Conservation (phyloP, 1,139 yeast genomes). For the Pichia inconspicua region DNA sequence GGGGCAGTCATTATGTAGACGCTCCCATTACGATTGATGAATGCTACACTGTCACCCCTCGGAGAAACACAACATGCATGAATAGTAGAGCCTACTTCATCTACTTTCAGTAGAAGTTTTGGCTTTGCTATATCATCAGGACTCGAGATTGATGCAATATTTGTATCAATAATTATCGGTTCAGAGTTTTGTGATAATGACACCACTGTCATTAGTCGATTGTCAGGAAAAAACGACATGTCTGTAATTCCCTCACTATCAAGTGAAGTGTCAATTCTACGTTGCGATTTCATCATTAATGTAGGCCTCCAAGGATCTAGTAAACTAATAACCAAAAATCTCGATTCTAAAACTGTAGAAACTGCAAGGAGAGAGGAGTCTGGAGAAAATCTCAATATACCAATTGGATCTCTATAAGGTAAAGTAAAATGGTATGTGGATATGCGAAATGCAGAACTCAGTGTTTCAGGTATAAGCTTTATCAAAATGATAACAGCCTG, state of each 20-base stretch:
- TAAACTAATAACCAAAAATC: constrained; percentile 72
- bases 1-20: constrained; percentile 67
- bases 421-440: constrained; percentile 49
- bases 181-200: constrained; percentile 54
- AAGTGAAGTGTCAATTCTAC: constrained; percentile 53
- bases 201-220: constrained; percentile 48
- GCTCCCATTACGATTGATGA: constrained; percentile 68
- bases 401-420: constrained; percentile 82
- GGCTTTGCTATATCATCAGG: constrained; percentile 45
- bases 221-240: constrained; percentile 61
- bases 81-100: constrained; percentile 75
- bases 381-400: constrained; percentile 60
- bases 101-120: constrained; percentile 47
- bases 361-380: constrained; percentile 67
- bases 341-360: constrained; percentile 75
- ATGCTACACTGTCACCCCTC: constrained; percentile 77
- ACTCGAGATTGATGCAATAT: constrained; percentile 35
- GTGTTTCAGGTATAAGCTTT: constrained; percentile 5
- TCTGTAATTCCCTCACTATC: constrained; percentile 88
- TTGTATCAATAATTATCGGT: constrained; percentile 54
- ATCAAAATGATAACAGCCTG: constrained; percentile 67
- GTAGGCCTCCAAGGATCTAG: constrained; percentile 60
- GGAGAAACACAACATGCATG: constrained; percentile 75
- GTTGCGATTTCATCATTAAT: constrained; percentile 54
- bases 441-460: constrained; percentile 13